These are phyloP conservation scores for Gossypium longicalyx DNA, from an alignment of 345 rosid genomes.

Conservation along the genomic window DNA sequence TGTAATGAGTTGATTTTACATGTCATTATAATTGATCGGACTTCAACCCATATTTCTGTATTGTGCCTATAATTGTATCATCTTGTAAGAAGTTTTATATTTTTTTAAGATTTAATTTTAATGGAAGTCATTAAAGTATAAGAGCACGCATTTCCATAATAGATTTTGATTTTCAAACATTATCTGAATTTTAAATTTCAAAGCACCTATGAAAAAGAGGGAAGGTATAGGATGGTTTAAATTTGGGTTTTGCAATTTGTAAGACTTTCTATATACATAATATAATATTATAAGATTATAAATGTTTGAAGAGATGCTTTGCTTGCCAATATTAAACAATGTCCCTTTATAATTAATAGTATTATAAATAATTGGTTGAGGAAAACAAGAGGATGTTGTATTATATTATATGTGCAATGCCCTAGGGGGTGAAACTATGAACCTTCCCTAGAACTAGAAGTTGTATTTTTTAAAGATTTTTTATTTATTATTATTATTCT, in stretches of 20 bases:
- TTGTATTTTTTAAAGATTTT: neutral
- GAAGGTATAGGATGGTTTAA: neutral
- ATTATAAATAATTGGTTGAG: neutral
- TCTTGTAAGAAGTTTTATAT: too few relatives aligned
- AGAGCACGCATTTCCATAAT: neutral
- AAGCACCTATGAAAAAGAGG: neutral
- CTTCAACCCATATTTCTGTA: too few relatives aligned
- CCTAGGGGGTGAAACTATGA: conserved; percentile 11
- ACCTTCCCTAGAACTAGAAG: conserved; percentile 18
- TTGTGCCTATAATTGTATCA: too few relatives aligned
- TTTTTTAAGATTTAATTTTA: neutral
- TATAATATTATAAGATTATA: neutral
- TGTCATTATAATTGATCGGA: too few relatives aligned
- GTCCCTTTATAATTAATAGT: neutral
- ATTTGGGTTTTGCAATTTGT: neutral
- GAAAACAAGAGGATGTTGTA: conserved; percentile 1
- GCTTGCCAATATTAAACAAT: conserved; percentile 2
- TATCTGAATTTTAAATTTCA: too few relatives aligned
- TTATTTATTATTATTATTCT: neutral
- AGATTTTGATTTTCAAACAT: neutral
- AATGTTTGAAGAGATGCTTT: conserved; percentile 12
- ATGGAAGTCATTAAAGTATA: neutral
- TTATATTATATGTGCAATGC: neutral
- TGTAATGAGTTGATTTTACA: too few relatives aligned
- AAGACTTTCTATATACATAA: neutral